Evolutionary conservation across 1,284 basidiomycete genomes (phyloP).

Genomic region (Marasmius tenuissimus): DNA sequence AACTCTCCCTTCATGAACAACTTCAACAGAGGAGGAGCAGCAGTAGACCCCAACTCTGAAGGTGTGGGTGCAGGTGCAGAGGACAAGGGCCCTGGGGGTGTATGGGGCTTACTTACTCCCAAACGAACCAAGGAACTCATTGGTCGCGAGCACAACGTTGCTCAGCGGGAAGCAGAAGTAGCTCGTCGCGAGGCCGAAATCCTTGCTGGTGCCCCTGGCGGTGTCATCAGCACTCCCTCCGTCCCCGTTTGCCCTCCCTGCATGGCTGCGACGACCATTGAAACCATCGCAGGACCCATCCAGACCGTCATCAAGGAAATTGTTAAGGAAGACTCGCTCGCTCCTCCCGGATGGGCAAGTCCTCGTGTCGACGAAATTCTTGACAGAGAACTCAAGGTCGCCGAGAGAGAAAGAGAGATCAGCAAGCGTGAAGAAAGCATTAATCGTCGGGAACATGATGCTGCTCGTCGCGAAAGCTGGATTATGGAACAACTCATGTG

Average conservation of each 20-base stretch:
- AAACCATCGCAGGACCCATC: constrained; percentile 56
- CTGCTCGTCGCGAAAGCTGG: constrained; percentile 79
- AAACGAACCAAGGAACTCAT: constrained; percentile 78
- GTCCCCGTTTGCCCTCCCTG: constrained; percentile 58
- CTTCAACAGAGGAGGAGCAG: no score
- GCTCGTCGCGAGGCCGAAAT: constrained; percentile 82
- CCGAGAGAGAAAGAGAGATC: constrained; percentile 80
- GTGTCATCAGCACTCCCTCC: constrained; percentile 58
- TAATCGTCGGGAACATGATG: constrained; percentile 80
- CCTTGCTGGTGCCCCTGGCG: constrained; percentile 75
- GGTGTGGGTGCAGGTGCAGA: constrained; percentile 22
- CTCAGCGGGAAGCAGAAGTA: constrained; percentile 78
- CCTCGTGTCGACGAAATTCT: constrained; percentile 75
- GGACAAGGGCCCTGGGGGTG: constrained; percentile 35
- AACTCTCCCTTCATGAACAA: constrained; percentile 15
- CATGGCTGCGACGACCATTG: constrained; percentile 46
- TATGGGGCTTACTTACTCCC: constrained; percentile 71
- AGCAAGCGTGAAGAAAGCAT: constrained; percentile 78
- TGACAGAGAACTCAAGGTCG: constrained; percentile 78
- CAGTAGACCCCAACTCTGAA: neutral
- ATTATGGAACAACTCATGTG: constrained; percentile 89
- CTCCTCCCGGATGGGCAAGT: constrained; percentile 72
- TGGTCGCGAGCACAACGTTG: constrained; percentile 72
- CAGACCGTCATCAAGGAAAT: constrained; percentile 85
- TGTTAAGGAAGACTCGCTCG: constrained; percentile 74